Percentiles rank a stretch among this genome's conserved stretches.
Conservation (phyloP, 2,329 filamentous ascomycete genomes). For the Colletotrichum neosansevieriae region DNA sequence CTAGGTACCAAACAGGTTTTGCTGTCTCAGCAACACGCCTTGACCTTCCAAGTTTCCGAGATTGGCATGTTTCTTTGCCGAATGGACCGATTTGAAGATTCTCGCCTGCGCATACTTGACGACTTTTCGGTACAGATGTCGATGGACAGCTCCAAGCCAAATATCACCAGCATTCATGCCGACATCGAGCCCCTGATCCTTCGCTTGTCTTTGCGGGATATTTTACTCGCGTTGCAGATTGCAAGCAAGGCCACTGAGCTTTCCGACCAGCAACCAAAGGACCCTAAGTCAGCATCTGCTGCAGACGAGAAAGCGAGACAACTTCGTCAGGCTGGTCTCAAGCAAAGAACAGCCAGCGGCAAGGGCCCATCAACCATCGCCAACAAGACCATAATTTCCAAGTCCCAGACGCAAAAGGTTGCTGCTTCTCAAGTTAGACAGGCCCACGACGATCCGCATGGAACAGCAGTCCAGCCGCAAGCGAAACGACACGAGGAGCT, state of each 20-base stretch:
- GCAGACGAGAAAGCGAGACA: slow-evolving; percentile 70
- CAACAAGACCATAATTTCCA: slow-evolving; percentile 52
- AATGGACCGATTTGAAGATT: slow-evolving; percentile 97
- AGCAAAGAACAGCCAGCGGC: slow-evolving; percentile 68
- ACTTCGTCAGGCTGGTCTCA: slow-evolving; percentile 61
- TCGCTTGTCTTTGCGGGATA: slow-evolving; percentile 91
- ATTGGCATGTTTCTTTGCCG: slow-evolving; percentile 98
- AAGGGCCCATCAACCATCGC: slow-evolving; percentile 66
- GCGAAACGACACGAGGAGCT: slow-evolving; percentile 76
- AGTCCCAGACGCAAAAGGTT: slow-evolving; percentile 50
- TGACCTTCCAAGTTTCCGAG: slow-evolving; percentile 92
- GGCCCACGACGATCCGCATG: slow-evolving; percentile 20
- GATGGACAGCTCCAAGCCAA: slow-evolving; percentile 76
- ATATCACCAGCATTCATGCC: slow-evolving; percentile 82
- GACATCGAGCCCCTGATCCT: slow-evolving; percentile 93
- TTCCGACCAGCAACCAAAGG: slow-evolving; percentile 72
- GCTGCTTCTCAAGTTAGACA: slow-evolving; percentile 46
- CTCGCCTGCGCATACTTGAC: slow-evolving; percentile 90
- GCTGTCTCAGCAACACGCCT: slow-evolving; percentile 91
- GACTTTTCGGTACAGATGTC: slow-evolving; percentile 94
- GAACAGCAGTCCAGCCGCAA: slow-evolving; percentile 37
- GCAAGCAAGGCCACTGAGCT: slow-evolving; percentile 91
- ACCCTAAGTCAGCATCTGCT: slow-evolving; percentile 46
- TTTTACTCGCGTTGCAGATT: slow-evolving; percentile 93
- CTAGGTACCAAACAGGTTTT: slow-evolving; percentile 93